These are phyloP conservation scores for Anthracocystis setariae DNA, from an alignment of 1,284 basidiomycete genomes.

Conservation along the genomic window DNA sequence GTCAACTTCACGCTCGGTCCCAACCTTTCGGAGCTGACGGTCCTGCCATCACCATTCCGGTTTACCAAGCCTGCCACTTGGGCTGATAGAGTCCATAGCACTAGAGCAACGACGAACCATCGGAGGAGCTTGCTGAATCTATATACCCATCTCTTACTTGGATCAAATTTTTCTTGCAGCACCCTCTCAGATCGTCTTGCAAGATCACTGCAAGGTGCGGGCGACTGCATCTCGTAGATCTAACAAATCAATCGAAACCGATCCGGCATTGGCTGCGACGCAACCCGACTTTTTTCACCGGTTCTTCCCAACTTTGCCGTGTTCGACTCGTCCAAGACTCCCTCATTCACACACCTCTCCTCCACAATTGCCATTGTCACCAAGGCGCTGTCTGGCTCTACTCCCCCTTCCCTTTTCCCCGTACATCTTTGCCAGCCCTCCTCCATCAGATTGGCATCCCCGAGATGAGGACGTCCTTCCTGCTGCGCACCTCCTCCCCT, in stretches of 20 bases:
- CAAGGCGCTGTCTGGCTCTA: too few species aligned
- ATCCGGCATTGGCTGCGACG: too few species aligned
- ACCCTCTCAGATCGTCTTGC: too few species aligned
- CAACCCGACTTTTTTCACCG: neutral
- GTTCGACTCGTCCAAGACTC: neutral
- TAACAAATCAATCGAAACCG: too few species aligned
- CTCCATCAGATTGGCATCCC: neutral
- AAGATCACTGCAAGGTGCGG: too few species aligned
- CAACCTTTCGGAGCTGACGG: constrained; percentile 8
- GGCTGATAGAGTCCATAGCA: neutral
- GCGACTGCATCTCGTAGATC: too few species aligned
- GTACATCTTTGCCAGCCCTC: neutral
- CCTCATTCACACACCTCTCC: neutral
- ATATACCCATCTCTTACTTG: too few species aligned
- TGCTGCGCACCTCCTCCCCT: constrained; percentile 31
- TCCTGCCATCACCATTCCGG: neutral
- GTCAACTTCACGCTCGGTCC: neutral
- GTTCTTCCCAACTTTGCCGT: constrained; percentile 2
- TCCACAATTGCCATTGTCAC: constrained; percentile 6
- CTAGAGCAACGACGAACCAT: neutral
- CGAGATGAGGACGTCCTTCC: constrained; percentile 40
- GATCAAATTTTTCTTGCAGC: too few species aligned
- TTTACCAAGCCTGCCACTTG: neutral
- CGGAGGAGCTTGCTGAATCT: too few species aligned
- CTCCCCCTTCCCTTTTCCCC: constrained; percentile 1